Evolutionary conservation across 345 rosid genomes (phyloP), one percentile per base, ranked within the genome.

Genomic region (Mangifera indica): DNA sequence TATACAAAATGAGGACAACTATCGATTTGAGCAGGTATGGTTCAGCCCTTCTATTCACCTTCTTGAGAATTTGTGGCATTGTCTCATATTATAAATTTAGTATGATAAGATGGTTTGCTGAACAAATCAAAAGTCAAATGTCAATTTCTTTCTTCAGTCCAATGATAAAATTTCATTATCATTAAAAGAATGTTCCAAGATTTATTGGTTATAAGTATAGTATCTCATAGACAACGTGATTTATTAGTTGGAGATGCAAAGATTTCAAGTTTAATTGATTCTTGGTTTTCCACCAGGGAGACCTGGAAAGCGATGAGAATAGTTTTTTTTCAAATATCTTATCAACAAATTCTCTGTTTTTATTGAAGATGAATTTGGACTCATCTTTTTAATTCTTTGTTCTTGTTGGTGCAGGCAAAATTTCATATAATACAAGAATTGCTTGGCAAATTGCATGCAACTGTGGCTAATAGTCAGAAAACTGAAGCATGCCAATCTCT

Each of bases 361-460:
- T n/a, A 12, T 49, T 6, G 18, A 49, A 49, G 53, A 49, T 49
- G 53, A 15, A 6, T 6, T 49, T 49, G 18, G 53, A 49, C 53
- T 49, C n/a, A 2, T 48, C 53, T n/a, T 32, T 42, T 48, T 56
- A 22, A 3, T 26, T 29, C 10, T 5, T 48, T 55, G 21, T 22
- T 46, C 44, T 66, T 34, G 20, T 70, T 34, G 6, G 20, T 63
- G 70, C 87, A 92, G 98, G 98, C 98, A 18, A 94, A 94, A 74
- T 92, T 92, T 78, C 93, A 94, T 80, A 92, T 92, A 63, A 82
- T 90, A 71, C 98, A 92, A 84, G 98, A 94, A 77, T 78, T 94
- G 67, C 98, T 94, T 3, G 98, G 98, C 66, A 86, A 75, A 78
- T 87, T 86, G 79, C 98, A 90, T 60, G 85, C 89, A 17, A 82